A percentile compares a stretch with the other conserved stretches of the same genome.
Conservation (phyloP, 2,329 filamentous ascomycete species). For the Alternaria hordeiaustralica region DNA sequence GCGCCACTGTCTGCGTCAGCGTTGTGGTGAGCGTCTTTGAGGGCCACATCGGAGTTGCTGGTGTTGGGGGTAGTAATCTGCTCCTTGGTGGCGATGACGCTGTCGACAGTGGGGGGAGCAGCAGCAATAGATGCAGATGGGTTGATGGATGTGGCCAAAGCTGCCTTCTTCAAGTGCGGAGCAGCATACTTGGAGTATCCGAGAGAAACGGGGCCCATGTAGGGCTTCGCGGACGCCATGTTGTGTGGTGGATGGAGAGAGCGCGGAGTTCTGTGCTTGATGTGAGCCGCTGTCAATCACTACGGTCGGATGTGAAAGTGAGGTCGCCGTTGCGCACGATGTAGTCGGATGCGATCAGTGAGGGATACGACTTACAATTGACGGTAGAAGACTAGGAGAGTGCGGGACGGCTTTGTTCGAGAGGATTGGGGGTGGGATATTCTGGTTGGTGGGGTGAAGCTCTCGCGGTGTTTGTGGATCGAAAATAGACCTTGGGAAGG, state of each 20-base stretch:
- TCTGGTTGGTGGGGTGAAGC: background rate
- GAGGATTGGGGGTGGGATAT: background rate
- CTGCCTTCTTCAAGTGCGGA: conserved; percentile 8
- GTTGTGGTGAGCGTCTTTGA: conserved; percentile 5
- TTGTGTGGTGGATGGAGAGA: background rate
- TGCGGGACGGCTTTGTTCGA: background rate
- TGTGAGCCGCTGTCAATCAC: background rate
- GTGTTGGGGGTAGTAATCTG: conserved; percentile 28
- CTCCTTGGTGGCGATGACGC: conserved; percentile 31
- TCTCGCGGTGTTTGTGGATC: background rate
- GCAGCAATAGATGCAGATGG: conserved; percentile 1
- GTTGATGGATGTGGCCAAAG: conserved; percentile 4
- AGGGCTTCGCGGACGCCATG: conserved; percentile 12
- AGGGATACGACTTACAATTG: background rate
- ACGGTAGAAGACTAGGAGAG: background rate
- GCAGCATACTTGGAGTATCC: conserved; percentile 28
- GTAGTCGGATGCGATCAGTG: background rate
- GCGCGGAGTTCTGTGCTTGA: background rate
- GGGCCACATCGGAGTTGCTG: background rate
- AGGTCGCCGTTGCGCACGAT: background rate
- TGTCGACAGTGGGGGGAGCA: conserved; percentile 2
- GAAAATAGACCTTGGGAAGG: no score
- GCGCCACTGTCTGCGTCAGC: conserved; percentile 7
- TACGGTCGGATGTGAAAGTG: background rate
- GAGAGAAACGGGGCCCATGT: conserved; percentile 21